Base-by-base conservation (phyloP, 2,329 filamentous ascomycete species). In the Emergomyces pasteurianus region DNA sequence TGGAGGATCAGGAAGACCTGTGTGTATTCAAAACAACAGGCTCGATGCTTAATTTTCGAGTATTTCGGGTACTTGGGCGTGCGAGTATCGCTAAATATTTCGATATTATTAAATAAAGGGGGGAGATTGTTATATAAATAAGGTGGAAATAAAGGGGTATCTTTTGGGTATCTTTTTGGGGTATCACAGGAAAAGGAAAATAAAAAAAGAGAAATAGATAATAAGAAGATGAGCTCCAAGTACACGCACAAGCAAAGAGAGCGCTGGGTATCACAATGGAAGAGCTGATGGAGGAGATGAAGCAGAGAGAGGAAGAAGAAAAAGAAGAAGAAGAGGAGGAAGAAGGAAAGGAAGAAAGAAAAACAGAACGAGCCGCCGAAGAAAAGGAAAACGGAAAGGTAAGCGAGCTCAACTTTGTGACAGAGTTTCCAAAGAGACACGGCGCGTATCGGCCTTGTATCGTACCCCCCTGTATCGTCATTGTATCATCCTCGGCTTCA, bases 201-300 rank as follows among this genome's bases (percentile, higher is more conserved):
- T 64, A 64, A 68, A 68, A 67, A 66, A 57, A 60, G 31, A 53
- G 8, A 28, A 14, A 50, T 18, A 36, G 50, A 61, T 43, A 62
- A 38, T 60, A 62, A 21, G 65, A 63, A 63, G 61, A 63, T 58
- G 63, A 67, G 68, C 66, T 67, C 63, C n/a, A 60, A 67, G 67
- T 68, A 70, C 64, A 67, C 67, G 59, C 64, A 70, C 64, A 67
- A 68, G 59, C 64, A 65, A 67, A 69, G 67, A 71, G 73, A 69
- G 74, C 74, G 71, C 72, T 71, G 70, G 71, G 73, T 72, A 73
- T 71, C 68, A 74, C 66, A 70, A 68, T 66, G 66, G 69, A 69
- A 65, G 64, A 62, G 49, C 40, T 59, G 62, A n/a, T 43, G 46
- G 60, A 61, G 62, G 63, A 62, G 58, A 47, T 50, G 58, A 62